phyloP scores from a whole-genome alignment of 306 rosid species.

The Medicago arabica region DNA sequence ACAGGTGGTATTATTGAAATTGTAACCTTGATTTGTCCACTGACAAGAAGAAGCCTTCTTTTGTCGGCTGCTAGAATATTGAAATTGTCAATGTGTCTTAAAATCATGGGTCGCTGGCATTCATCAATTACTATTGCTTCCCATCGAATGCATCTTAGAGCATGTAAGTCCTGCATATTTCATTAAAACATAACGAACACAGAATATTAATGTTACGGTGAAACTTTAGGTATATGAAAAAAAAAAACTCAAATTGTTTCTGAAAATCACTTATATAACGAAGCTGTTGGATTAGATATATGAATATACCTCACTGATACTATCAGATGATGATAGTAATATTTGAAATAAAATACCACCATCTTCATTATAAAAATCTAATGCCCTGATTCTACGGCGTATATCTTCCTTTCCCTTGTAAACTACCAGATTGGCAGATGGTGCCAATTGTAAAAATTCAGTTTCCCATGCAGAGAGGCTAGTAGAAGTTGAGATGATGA shows the following conservation, averaged over 20 bases:
- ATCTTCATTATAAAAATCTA: constrained; percentile 51
- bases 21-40: constrained; percentile 55
- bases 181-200: constrained; percentile 22
- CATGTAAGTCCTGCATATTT: constrained; percentile 47
- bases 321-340: constrained; percentile 49
- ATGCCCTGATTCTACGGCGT: constrained; percentile 47
- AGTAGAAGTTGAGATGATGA: constrained; percentile 49
- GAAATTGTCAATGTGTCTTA: constrained; percentile 37
- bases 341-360: constrained; percentile 45
- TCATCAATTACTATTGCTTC: constrained; percentile 55
- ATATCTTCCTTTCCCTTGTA: constrained; percentile 48
- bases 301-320: constrained; percentile 48
- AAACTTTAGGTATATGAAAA: constrained; percentile 15
- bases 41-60: constrained; percentile 46
- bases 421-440: constrained; percentile 52
- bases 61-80: constrained; percentile 38
- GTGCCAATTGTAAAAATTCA: constrained; percentile 51
- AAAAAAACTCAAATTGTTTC: constrained; percentile 16
- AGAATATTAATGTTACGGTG: not conserved
- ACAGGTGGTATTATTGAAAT: not conserved
- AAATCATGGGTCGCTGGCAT: constrained; percentile 47
- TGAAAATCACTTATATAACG: constrained; percentile 24
- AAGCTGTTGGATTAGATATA: constrained; percentile 16
- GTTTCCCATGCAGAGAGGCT: constrained; percentile 53
- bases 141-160: constrained; percentile 43